Conservation (phyloP, 805 yeast species). For the Saccharomycopsis vini region DNA sequence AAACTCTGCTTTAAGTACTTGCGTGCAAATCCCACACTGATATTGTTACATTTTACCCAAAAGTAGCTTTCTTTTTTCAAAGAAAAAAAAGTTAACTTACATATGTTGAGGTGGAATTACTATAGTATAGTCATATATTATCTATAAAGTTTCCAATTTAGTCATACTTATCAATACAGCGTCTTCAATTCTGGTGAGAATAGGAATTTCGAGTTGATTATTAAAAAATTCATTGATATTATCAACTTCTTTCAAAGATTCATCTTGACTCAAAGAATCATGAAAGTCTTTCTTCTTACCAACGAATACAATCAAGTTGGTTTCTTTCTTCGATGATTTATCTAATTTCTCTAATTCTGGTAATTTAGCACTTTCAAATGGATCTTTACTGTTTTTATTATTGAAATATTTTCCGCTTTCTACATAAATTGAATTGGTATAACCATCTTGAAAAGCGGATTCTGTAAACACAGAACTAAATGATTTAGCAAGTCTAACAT, state of each 20-base stretch:
- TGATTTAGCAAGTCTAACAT: constrained; percentile 54
- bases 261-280: constrained; percentile 43
- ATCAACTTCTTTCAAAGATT: constrained; percentile 42
- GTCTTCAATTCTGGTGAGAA: constrained; percentile 60
- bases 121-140: not conserved
- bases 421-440: constrained; percentile 55
- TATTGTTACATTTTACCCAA: too few species aligned
- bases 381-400: constrained; percentile 24
- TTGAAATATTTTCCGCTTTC: constrained; percentile 58
- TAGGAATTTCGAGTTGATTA: constrained; percentile 50
- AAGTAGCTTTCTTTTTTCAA: too few species aligned
- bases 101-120: too few species aligned
- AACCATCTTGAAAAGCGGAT: constrained; percentile 56
- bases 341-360: constrained; percentile 23
- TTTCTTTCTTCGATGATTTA: constrained; percentile 20
- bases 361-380: constrained; percentile 21
- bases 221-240: constrained; percentile 51
- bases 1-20: too few species aligned
- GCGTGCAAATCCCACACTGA: too few species aligned
- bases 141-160: constrained; percentile 17
- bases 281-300: constrained; percentile 56
- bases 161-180: constrained; percentile 53
- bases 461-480: constrained; percentile 66
- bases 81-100: too few species aligned
- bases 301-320: constrained; percentile 42